phyloP scores from a whole-genome alignment of 495 filamentous ascomycete genomes.

The Talaromyces wortmannii region DNA sequence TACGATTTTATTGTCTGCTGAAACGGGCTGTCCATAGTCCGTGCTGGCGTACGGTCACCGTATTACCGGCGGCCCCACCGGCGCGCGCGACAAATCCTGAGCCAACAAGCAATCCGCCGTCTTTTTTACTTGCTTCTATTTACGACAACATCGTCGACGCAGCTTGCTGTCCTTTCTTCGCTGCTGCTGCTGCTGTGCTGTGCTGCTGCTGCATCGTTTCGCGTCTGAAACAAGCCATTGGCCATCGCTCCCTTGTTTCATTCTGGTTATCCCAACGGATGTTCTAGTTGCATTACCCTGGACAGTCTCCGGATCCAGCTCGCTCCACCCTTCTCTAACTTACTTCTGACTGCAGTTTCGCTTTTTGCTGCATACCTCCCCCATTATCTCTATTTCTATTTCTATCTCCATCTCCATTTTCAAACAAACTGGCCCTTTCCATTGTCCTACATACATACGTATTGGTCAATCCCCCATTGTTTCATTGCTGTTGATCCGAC shows the following conservation, averaged over 20 bases:
- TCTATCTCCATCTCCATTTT: too few species aligned
- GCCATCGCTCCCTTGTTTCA: too few species aligned
- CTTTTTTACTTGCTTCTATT: constrained; percentile 4
- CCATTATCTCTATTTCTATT: too few species aligned
- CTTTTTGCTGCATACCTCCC: too few species aligned
- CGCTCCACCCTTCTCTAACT: too few species aligned
- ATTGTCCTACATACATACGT: background rate
- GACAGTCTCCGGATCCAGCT: too few species aligned
- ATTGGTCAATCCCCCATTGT: too few species aligned
- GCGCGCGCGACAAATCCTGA: background rate
- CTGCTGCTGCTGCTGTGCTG: constrained; percentile 5
- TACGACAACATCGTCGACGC: constrained; percentile 12
- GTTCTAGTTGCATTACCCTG: too few species aligned
- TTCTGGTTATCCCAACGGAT: too few species aligned
- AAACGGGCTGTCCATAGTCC: too few species aligned
- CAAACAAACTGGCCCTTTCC: background rate
- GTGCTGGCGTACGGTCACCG: background rate
- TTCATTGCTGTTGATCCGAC: background rate
- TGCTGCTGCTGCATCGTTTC: background rate
- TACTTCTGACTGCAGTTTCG: too few species aligned
- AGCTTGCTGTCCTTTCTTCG: constrained; percentile 8
- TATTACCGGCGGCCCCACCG: background rate
- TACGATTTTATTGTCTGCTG: too few species aligned
- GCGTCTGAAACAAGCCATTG: background rate
- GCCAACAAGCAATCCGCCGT: background rate